Conservation (phyloP, 768 basidiomycete genomes). For the Leccinum variicolor region DNA sequence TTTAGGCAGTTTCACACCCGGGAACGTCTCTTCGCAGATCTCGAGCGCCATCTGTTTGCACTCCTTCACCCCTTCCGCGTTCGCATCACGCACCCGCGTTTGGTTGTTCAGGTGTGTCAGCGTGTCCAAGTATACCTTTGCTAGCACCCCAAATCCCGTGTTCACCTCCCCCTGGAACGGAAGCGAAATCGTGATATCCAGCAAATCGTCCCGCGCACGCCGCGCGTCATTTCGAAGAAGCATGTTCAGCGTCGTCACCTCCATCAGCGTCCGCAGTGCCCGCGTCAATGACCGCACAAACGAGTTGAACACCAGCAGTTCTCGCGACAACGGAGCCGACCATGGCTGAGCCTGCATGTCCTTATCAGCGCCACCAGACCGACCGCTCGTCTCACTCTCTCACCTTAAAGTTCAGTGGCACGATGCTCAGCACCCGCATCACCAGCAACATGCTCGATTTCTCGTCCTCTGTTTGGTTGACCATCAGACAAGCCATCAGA, state of each 20-base stretch:
- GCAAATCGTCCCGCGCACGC: conserved; percentile 81
- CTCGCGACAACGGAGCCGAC: conserved; percentile 95
- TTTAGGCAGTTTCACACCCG: conserved; percentile 84
- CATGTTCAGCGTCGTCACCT: conserved; percentile 92
- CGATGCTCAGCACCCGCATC: conserved; percentile 94
- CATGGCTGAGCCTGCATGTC: conserved; percentile 73
- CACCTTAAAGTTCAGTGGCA: conserved; percentile 93
- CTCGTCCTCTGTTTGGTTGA: conserved; percentile 68
- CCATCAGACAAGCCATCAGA: conserved; percentile 21
- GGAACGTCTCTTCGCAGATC: conserved; percentile 92
- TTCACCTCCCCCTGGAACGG: conserved; percentile 97
- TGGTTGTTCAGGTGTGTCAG: conserved; percentile 84
- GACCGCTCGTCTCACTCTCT: conserved; percentile 13
- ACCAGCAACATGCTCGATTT: conserved; percentile 93
- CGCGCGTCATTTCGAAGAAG: conserved; percentile 86
- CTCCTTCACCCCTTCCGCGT: conserved; percentile 74
- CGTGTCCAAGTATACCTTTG: conserved; percentile 94
- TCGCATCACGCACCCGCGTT: conserved; percentile 70
- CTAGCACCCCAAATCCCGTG: conserved; percentile 96
- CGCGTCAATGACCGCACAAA: conserved; percentile 91
- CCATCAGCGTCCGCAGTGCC: conserved; percentile 84
- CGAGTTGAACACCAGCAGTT: conserved; percentile 96
- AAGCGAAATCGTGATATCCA: conserved; percentile 88
- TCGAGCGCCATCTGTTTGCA: conserved; percentile 86
- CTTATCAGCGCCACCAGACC: conserved; percentile 8